Conservation (phyloP, 805 yeast species). For the Yamadazyma akitaensis region DNA sequence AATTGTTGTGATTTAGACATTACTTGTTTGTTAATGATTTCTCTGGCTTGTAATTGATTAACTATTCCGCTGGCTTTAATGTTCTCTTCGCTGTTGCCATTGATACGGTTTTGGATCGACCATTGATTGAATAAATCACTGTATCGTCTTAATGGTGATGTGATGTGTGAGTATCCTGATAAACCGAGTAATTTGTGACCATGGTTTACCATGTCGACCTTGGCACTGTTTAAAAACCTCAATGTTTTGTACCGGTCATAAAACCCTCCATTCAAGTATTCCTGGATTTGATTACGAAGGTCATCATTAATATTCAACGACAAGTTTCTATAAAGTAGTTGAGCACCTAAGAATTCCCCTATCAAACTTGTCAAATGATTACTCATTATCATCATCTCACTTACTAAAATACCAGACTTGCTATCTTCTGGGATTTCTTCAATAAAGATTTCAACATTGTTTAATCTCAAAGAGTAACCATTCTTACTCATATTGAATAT, state of each 20-base stretch:
- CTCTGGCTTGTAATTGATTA: constrained; percentile 32
- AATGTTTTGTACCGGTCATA: constrained; percentile 42
- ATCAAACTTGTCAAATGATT: constrained; percentile 57
- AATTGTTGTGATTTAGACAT: constrained; percentile 26
- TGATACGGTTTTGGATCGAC: constrained; percentile 44
- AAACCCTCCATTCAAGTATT: constrained; percentile 19
- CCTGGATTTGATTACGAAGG: constrained; percentile 24
- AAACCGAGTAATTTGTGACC: constrained; percentile 66
- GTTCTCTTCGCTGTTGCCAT: background rate
- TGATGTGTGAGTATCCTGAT: constrained; percentile 62
- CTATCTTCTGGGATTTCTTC: constrained; percentile 18
- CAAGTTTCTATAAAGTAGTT: constrained; percentile 49
- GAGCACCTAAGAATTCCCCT: constrained; percentile 42
- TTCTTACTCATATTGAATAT: constrained; percentile 4
- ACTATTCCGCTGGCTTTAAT: constrained; percentile 17
- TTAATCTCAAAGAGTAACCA: constrained; percentile 17
- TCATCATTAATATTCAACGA: constrained; percentile 23
- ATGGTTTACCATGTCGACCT: constrained; percentile 41
- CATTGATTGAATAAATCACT: constrained; percentile 80
- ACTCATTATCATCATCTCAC: constrained; percentile 81
- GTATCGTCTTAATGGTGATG: constrained; percentile 86
- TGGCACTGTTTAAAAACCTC: constrained; percentile 51
- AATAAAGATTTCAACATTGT: constrained; percentile 15
- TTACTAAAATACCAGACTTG: constrained; percentile 61
- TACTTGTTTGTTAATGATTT: constrained; percentile 22